phyloP scores from a whole-genome alignment of 305 asterid species.

The Lippia alba region DNA sequence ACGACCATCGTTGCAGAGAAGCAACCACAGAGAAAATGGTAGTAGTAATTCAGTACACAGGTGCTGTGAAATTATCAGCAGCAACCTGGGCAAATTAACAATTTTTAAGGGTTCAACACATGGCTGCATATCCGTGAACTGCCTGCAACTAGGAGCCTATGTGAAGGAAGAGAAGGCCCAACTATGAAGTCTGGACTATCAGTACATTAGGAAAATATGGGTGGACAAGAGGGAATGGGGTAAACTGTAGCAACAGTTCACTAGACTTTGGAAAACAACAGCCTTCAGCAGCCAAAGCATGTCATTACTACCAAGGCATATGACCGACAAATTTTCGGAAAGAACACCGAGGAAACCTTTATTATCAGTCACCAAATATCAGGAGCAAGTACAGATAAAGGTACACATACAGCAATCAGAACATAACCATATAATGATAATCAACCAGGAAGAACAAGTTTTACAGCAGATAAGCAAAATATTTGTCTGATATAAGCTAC shows the following conservation, averaged over 20 bases:
- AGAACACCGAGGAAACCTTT: neutral
- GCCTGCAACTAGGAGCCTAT: neutral
- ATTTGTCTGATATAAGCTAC: neutral
- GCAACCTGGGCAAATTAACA: conserved; percentile 7
- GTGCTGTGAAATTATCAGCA: neutral
- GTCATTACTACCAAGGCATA: conserved; percentile 2
- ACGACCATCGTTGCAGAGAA: neutral
- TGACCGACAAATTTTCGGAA: too few species aligned
- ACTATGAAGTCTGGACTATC: conserved; percentile 4
- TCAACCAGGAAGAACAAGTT: conserved; percentile 13
- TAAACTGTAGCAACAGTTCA: neutral
- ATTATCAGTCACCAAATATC: conserved; percentile 7
- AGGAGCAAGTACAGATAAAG: neutral
- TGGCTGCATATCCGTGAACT: neutral
- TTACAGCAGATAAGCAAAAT: conserved; percentile 21
- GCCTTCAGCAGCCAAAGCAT: neutral
- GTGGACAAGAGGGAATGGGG: neutral
- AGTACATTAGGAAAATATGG: neutral
- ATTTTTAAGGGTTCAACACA: neutral
- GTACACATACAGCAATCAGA: conserved; percentile 1
- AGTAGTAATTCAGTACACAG: neutral
- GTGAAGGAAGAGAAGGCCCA: neutral
- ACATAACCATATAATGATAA: neutral
- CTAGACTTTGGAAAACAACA: conserved; percentile 1
- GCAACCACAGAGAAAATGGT: neutral